phyloP scores from a whole-genome alignment of 257 asterid species.

The Przewalskia tangutica region DNA sequence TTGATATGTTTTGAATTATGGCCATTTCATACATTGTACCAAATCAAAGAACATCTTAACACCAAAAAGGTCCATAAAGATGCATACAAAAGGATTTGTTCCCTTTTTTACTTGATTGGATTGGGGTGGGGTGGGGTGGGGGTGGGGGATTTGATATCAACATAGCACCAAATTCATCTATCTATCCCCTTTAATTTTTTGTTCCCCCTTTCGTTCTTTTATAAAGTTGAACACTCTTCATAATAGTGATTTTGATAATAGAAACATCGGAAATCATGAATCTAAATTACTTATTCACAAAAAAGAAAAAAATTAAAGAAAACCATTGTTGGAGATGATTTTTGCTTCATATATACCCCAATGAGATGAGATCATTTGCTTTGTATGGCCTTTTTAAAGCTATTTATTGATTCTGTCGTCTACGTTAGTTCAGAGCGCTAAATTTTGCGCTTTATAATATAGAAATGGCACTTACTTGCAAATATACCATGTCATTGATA shows the following conservation, averaged over 20 bases:
- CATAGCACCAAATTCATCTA: not conserved
- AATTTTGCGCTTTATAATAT: not conserved
- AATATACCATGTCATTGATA: too few relatives aligned
- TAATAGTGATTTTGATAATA: not conserved
- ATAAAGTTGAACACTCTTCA: not conserved
- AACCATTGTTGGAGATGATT: not conserved
- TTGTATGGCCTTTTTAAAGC: not conserved
- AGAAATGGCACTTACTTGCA: not conserved
- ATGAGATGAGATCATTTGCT: not conserved
- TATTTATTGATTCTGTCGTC: not conserved
- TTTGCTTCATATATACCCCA: not conserved
- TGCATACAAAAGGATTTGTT: not conserved
- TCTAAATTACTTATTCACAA: not conserved
- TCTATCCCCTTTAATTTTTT: not conserved
- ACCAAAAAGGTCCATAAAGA: not conserved
- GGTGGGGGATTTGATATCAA: not conserved
- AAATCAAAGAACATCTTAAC: not conserved
- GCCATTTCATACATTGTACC: slow-evolving; percentile 1
- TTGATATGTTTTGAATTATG: not conserved
- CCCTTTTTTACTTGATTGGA: not conserved
- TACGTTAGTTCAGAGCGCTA: not conserved
- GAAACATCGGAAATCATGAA: not conserved
- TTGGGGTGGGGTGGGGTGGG: too few relatives aligned
- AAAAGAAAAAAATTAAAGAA: not conserved
- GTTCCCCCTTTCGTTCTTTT: too few relatives aligned